phyloP scores from a whole-genome alignment of 345 rosid species.

The Syzygium jambos region DNA sequence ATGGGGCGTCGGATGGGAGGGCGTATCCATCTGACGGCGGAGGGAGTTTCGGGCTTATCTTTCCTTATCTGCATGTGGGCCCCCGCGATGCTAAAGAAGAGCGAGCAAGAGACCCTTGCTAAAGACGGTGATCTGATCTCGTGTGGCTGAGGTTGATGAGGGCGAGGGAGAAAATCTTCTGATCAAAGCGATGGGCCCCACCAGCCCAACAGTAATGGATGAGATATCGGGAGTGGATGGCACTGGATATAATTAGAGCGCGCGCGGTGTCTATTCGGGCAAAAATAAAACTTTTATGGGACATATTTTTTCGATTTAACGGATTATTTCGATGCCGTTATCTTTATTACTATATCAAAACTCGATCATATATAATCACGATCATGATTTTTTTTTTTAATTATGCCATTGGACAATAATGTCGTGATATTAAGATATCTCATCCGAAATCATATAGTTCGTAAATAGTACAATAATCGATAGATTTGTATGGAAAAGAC shows the following conservation, averaged over 20 bases:
- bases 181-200: neutral
- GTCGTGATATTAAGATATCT: neutral
- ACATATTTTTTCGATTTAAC: neutral
- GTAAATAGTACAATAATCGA: neutral
- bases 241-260: neutral
- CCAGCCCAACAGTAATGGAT: neutral
- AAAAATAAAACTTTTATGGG: neutral
- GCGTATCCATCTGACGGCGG: conserved; percentile 71
- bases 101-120: neutral
- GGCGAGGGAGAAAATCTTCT: neutral
- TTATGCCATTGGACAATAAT: accelerated
- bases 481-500: neutral
- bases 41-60: conserved; percentile 37
- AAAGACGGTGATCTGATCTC: neutral
- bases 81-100: neutral
- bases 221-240: neutral
- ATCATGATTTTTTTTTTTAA: neutral
- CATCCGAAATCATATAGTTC: neutral
- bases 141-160: neutral
- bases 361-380: neutral
- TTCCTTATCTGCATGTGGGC: conserved; percentile 47
- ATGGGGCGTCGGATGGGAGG: conserved; percentile 35
- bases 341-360: neutral
- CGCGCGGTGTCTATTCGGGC: too few species aligned
- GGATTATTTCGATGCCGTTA: neutral